Base-by-base conservation (phyloP, 2,329 filamentous ascomycete species). In the Monosporascus sp. region DNA sequence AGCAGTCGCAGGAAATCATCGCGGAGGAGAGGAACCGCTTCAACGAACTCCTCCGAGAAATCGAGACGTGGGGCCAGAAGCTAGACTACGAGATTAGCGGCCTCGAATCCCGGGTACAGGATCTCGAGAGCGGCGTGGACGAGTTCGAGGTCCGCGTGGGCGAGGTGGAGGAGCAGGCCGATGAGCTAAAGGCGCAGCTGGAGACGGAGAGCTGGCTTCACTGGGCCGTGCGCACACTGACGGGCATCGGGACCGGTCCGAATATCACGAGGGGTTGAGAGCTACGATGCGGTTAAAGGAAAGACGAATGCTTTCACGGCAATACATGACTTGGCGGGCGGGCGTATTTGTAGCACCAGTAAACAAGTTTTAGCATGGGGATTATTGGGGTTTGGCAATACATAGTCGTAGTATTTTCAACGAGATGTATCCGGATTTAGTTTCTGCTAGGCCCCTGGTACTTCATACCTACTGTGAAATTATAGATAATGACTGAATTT, bases 61-160 rank as follows among this genome's bases (percentile, higher is more conserved):
- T 97, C 16, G 91, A 96, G 67, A 81, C 87, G 22, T 75, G 95
- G 40, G 84, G 87, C 3, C 90, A 91, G 20, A 92, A 92, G 70
- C 77, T 97, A 52, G 92, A 97, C 64, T 97, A 97, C 70, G 93
- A 97, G 74, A 86, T 97, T 56, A 83, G 87, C 55, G 84, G 85
- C 17, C 75, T 97, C n/a, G 78, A 85, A 48, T 84, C 86, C 48
- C 91, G 91, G 63, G 87, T 96, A 9, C 81, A 89, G 62, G 93
- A 97, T 65, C 88, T 96, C 8, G 91, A 96, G 65, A 88, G 91
- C 56, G 89, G 88, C 1, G 84, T 96, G 0, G 74, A 73, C 11
- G 87, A 91, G 56, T 95, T 96, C 68, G 89, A 92, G 69, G 78
- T 82, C 48, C 88, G 92, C 68, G 88, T 94, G 1, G 75, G 80